Conservation (phyloP, 306 rosid genomes). For the Adenanthera pavonina region DNA sequence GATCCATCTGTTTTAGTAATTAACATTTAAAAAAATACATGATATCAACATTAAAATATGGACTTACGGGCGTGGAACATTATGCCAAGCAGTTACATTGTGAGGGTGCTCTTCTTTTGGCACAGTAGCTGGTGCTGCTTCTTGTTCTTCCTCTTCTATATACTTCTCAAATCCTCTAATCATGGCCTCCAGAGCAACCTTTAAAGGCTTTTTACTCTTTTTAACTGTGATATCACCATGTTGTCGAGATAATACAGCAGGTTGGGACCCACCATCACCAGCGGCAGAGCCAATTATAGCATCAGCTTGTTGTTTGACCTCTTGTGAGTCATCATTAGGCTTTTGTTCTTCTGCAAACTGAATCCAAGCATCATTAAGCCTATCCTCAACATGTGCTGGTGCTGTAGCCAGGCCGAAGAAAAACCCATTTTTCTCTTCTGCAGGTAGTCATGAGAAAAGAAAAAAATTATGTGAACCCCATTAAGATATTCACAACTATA, state of each 20-base stretch:
- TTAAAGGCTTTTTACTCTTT: constrained; percentile 68
- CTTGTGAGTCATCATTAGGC: constrained; percentile 46
- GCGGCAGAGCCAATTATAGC: constrained; percentile 73
- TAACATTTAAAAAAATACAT: not conserved
- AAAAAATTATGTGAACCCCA: not conserved
- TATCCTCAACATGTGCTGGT: constrained; percentile 96
- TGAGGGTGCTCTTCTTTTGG: constrained; percentile 50
- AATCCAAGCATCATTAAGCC: constrained; percentile 91
- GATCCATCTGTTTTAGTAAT: constrained; percentile 3
- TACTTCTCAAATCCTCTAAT: constrained; percentile 78
- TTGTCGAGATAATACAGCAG: constrained; percentile 41
- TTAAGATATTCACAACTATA: not conserved
- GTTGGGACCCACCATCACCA: constrained; percentile 82
- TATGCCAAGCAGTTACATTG: constrained; percentile 96
- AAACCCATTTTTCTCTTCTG: constrained; percentile 68
- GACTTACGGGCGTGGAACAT: constrained; percentile 86
- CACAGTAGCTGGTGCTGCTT: constrained; percentile 38
- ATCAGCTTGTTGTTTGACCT: constrained; percentile 52
- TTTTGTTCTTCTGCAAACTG: constrained; percentile 74
- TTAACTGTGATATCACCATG: constrained; percentile 10
- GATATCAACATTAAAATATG: constrained; percentile 28
- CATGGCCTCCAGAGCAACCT: constrained; percentile 93
- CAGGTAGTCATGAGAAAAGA: constrained; percentile 16
- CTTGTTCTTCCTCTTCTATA: constrained; percentile 49
- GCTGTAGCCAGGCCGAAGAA: constrained; percentile 97